Percentiles rank a stretch among this genome's conserved stretches.
Evolutionary conservation across 345 rosid genomes (phyloP).

Genomic region (Rhizophora apiculata): DNA sequence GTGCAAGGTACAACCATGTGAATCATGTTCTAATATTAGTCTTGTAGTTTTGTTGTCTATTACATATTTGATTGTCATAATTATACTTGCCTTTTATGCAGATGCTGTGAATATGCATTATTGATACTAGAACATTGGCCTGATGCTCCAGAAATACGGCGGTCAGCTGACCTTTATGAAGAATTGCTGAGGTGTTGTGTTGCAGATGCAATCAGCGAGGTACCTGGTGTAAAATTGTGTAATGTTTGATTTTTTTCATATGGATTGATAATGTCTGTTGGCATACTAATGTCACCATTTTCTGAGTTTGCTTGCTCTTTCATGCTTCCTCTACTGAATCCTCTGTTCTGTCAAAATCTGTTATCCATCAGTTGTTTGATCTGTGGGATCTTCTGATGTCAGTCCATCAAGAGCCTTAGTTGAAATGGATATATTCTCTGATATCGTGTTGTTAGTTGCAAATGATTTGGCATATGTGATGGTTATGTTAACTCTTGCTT

Average conservation of each 20-base stretch:
- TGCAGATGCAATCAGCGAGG: conserved; percentile 99
- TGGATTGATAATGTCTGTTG: too few relatives aligned
- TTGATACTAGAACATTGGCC: conserved; percentile 94
- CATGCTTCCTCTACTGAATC: not conserved
- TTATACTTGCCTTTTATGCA: conserved; percentile 29
- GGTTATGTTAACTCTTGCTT: too few relatives aligned
- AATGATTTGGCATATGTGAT: too few relatives aligned
- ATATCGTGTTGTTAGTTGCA: too few relatives aligned
- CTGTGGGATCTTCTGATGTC: too few relatives aligned
- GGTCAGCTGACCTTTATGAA: conserved; percentile 87
- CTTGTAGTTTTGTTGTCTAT: conserved; percentile 14
- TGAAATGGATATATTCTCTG: too few relatives aligned
- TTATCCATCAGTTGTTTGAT: too few relatives aligned
- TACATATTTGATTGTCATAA: not conserved
- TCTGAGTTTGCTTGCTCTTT: not conserved
- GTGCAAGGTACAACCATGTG: conserved; percentile 62
- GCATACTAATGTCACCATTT: too few relatives aligned
- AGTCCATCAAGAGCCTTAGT: too few relatives aligned
- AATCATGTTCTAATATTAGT: conserved; percentile 11
- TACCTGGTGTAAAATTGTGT: conserved; percentile 21
- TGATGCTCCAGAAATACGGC: conserved; percentile 94
- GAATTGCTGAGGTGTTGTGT: conserved; percentile 87
- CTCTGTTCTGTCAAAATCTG: not conserved
- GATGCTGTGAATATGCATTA: conserved; percentile 96
- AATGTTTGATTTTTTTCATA: not conserved